A percentile compares a stretch with the other conserved stretches of the same genome.
phyloP scores from a whole-genome alignment of 116 monocot species.

The Cymodocea nodosa region DNA sequence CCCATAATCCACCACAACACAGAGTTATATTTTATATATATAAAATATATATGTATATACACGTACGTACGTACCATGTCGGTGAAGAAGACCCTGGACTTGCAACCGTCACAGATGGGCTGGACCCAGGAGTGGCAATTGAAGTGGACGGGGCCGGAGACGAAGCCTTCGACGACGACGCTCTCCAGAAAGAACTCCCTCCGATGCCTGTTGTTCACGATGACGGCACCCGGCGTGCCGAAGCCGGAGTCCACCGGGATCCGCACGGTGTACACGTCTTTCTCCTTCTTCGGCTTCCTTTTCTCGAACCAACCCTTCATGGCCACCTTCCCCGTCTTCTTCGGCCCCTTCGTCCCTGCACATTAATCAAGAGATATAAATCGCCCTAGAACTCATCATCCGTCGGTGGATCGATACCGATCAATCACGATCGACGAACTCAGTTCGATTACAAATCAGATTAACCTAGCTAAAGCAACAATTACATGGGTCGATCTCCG shows the following conservation, averaged over 20 bases:
- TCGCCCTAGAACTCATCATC: too few species aligned
- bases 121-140: constrained; percentile 90
- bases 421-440: too few species aligned
- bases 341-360: constrained; percentile 41
- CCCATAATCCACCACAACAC: not conserved
- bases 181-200: constrained; percentile 83
- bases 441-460: not conserved
- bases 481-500: constrained; percentile 57
- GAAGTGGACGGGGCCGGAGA: constrained; percentile 48
- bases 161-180: constrained; percentile 74
- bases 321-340: constrained; percentile 38
- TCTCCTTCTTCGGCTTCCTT: constrained; percentile 38
- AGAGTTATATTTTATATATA: too few species aligned
- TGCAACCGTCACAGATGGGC: constrained; percentile 29
- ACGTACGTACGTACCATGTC: constrained; percentile 39
- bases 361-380: not conserved
- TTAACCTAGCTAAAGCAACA: not conserved
- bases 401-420: too few species aligned
- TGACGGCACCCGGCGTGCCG: constrained; percentile 69
- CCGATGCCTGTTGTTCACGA: constrained; percentile 56
- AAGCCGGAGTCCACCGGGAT: constrained; percentile 56
- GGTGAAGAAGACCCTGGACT: constrained; percentile 61
- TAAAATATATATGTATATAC: too few species aligned
- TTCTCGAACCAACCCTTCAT: constrained; percentile 76
- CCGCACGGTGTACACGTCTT: constrained; percentile 56